Percentiles rank a stretch among this genome's conserved stretches.
These are phyloP conservation scores for Talaromyces sp. DNA, from an alignment of 2,329 filamentous ascomycete species.

Conservation along the genomic window DNA sequence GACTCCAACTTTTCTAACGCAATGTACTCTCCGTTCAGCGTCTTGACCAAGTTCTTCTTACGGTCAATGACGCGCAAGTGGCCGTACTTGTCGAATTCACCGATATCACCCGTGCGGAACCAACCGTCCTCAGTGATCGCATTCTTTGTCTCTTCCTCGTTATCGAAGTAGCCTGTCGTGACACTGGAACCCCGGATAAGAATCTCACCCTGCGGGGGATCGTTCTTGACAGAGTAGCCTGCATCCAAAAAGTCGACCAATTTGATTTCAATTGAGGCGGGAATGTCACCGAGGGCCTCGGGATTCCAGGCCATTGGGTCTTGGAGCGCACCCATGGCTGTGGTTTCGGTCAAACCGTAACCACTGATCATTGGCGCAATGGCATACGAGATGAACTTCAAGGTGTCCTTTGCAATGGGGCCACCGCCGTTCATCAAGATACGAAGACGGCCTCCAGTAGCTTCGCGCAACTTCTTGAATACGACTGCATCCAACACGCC, in stretches of 20 bases:
- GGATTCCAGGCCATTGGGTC: conserved; percentile 82
- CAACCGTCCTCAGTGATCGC: conserved; percentile 79
- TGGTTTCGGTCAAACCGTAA: conserved; percentile 92
- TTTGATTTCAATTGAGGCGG: conserved; percentile 78
- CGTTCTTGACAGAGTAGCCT: conserved; percentile 72
- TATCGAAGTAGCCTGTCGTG: conserved; percentile 73
- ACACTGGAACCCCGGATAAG: conserved; percentile 78
- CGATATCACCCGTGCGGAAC: conserved; percentile 97
- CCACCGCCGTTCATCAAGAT: conserved; percentile 94
- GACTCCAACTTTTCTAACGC: conserved; percentile 94
- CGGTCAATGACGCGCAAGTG: conserved; percentile 87
- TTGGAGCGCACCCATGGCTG: conserved; percentile 56
- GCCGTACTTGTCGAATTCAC: conserved; percentile 76
- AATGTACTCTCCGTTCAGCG: conserved; percentile 91
- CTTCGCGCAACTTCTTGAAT: conserved; percentile 86
- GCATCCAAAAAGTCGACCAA: conserved; percentile 85
- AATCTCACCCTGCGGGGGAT: conserved; percentile 85
- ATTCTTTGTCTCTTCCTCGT: conserved; percentile 78
- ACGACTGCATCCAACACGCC: conserved; percentile 72
- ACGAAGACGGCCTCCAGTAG: conserved; percentile 82
- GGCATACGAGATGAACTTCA: conserved; percentile 85
- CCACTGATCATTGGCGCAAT: conserved; percentile 92
- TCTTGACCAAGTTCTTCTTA: conserved; percentile 98
- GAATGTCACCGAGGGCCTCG: conserved; percentile 70
- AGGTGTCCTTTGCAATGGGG: conserved; percentile 80